Conservation (phyloP, 1,139 yeast species). For the Saccharomyces hybrid region DNA sequence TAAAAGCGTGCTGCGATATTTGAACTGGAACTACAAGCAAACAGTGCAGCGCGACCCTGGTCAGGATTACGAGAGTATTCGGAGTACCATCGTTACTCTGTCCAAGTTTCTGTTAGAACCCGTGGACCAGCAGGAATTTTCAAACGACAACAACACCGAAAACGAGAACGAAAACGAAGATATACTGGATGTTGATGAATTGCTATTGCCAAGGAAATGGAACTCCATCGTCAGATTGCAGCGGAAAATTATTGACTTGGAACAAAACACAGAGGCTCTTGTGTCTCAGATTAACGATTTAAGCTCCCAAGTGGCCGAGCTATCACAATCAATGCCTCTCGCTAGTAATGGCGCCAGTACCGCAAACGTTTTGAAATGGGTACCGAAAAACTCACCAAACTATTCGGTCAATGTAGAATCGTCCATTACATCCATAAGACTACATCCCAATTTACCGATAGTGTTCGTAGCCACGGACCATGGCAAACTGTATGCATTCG, state of each 20-base stretch:
- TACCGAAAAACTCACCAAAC: conserved; percentile 40
- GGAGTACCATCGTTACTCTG: conserved; percentile 2
- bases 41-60: not conserved
- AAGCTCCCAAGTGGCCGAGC: conserved; percentile 17
- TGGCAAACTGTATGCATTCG: conserved; percentile 73
- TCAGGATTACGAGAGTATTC: conserved; percentile 8
- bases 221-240: conserved; percentile 76
- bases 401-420: conserved; percentile 32
- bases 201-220: conserved; percentile 77
- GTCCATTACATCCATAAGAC: conserved; percentile 53
- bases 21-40: conserved; percentile 9
- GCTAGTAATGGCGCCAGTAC: conserved; percentile 31
- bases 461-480: conserved; percentile 65
- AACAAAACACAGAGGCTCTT: conserved; percentile 20
- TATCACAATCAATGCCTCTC: conserved; percentile 13
- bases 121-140: not conserved
- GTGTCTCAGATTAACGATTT: not conserved
- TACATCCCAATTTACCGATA: conserved; percentile 68
- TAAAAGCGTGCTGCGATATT: conserved; percentile 49
- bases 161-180: not conserved
- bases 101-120: not conserved
- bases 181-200: conserved; percentile 16
- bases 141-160: not conserved
- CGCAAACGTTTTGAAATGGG: conserved; percentile 48
- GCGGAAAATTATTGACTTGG: conserved; percentile 57